phyloP scores from a whole-genome alignment of 2,329 filamentous ascomycete genomes.

The Phialemonium atrogriseum region DNA sequence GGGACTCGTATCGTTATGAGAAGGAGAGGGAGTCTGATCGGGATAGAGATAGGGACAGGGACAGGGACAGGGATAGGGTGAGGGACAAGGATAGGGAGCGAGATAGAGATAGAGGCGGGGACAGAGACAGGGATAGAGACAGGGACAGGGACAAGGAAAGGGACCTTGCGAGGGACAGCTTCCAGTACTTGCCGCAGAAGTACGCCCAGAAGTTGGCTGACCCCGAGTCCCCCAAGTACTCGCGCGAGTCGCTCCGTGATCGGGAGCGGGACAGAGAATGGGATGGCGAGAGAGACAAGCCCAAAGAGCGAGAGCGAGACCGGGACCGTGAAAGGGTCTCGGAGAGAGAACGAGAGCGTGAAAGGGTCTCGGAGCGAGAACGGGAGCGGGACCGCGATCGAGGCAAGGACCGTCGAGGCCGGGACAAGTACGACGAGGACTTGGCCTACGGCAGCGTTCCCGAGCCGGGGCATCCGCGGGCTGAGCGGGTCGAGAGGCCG shows the following conservation, averaged over 20 bases:
- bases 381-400: slow-evolving; percentile 11
- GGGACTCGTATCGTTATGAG: slow-evolving; percentile 6
- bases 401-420: slow-evolving; percentile 6
- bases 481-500: slow-evolving; percentile 8
- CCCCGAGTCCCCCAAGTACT: slow-evolving; percentile 16
- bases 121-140: slow-evolving; percentile 15
- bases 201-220: slow-evolving; percentile 28
- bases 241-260: slow-evolving; percentile 16
- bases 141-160: slow-evolving; percentile 13
- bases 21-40: slow-evolving; percentile 8
- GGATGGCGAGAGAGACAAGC: too few species aligned
- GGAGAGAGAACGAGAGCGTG: slow-evolving; percentile 16
- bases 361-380: too few species aligned
- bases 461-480: slow-evolving; percentile 4
- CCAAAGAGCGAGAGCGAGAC: slow-evolving; percentile 12
- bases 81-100: slow-evolving; percentile 15
- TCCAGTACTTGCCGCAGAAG: slow-evolving; percentile 39
- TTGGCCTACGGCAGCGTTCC: slow-evolving; percentile 39
- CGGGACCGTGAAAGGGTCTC: slow-evolving; percentile 18
- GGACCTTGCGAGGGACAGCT: slow-evolving; percentile 23
- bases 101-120: slow-evolving; percentile 11
- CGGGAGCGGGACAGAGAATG: slow-evolving; percentile 11
- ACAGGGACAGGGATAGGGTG: slow-evolving; percentile 19
- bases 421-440: slow-evolving; percentile 27
- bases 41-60: slow-evolving; percentile 19